Evolutionary conservation across 1,139 yeast genomes (phyloP).

Genomic region (Kurtzmaniella quercitrusa): DNA sequence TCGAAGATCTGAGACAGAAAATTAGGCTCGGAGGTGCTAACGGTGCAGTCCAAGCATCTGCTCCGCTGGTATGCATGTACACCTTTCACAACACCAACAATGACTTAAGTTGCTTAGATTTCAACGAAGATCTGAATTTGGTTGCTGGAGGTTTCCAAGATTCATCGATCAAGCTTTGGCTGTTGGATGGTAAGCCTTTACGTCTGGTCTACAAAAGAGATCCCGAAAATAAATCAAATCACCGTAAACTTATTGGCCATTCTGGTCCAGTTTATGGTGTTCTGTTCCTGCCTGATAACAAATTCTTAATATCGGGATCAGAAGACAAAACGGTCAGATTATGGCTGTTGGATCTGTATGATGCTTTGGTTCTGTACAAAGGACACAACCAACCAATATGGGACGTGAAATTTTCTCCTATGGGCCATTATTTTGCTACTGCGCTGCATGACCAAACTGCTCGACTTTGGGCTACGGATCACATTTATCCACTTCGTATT

Average conservation of each 20-base stretch:
- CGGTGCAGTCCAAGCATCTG: constrained; percentile 65
- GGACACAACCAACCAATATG: constrained; percentile 97
- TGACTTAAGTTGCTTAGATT: constrained; percentile 77
- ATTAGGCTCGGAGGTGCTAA: constrained; percentile 46
- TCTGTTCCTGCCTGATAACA: constrained; percentile 87
- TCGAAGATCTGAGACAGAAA: constrained; percentile 78
- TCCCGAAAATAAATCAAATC: constrained; percentile 42
- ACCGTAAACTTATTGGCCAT: constrained; percentile 81
- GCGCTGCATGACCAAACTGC: constrained; percentile 98
- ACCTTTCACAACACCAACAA: constrained; percentile 95
- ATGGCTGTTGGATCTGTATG: constrained; percentile 92
- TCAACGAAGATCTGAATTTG: constrained; percentile 81
- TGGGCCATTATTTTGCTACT: constrained; percentile 96
- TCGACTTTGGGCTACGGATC: constrained; percentile 96
- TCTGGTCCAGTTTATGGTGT: constrained; percentile 91
- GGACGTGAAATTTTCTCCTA: constrained; percentile 94
- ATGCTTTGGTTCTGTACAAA: constrained; percentile 87
- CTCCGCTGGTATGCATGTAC: constrained; percentile 97
- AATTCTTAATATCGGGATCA: constrained; percentile 74
- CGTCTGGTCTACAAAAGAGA: constrained; percentile 64
- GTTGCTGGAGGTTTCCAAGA: constrained; percentile 96
- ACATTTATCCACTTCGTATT: constrained; percentile 89
- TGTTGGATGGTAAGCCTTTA: constrained; percentile 84
- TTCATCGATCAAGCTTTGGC: constrained; percentile 86
- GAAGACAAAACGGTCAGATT: constrained; percentile 90